phyloP scores from a whole-genome alignment of 805 yeast genomes.

The Vanderwaltozyma verrucispora region DNA sequence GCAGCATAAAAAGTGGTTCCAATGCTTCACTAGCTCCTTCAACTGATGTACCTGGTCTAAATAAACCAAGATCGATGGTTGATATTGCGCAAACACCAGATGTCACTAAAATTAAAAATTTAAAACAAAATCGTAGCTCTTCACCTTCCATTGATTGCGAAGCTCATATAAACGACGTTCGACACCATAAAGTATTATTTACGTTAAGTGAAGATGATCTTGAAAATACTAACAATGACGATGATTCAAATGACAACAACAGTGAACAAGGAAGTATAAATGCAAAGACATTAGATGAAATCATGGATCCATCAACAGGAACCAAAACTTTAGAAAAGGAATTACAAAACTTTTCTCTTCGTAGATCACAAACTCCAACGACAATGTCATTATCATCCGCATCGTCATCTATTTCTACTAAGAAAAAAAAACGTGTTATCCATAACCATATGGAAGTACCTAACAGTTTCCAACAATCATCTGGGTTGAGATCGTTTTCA shows the following conservation, averaged over 20 bases:
- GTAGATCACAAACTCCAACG: not conserved
- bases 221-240: not conserved
- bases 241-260: not conserved
- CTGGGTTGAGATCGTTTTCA: slow-evolving; percentile 1
- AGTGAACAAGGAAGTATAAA: not conserved
- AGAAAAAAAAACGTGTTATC: slow-evolving; percentile 5
- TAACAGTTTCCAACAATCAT: slow-evolving; percentile 8
- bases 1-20: not conserved
- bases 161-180: slow-evolving; percentile 1
- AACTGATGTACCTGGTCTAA: not conserved
- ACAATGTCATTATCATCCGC: not conserved
- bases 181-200: slow-evolving; percentile 4
- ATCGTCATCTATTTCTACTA: not conserved
- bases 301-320: not conserved
- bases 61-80: slow-evolving; percentile 17
- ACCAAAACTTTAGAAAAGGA: not conserved
- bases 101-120: not conserved
- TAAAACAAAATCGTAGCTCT: slow-evolving; percentile 2
- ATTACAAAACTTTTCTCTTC: not conserved
- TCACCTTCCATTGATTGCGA: not conserved
- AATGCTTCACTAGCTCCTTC: not conserved
- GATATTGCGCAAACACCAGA: slow-evolving; percentile 16
- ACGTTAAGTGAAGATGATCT: slow-evolving; percentile 4
- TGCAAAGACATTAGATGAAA: not conserved
- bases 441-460: slow-evolving; percentile 15